Evolutionary conservation across 352 stramenopile species (phyloP).

Genomic region (Phytopythium montanum): DNA sequence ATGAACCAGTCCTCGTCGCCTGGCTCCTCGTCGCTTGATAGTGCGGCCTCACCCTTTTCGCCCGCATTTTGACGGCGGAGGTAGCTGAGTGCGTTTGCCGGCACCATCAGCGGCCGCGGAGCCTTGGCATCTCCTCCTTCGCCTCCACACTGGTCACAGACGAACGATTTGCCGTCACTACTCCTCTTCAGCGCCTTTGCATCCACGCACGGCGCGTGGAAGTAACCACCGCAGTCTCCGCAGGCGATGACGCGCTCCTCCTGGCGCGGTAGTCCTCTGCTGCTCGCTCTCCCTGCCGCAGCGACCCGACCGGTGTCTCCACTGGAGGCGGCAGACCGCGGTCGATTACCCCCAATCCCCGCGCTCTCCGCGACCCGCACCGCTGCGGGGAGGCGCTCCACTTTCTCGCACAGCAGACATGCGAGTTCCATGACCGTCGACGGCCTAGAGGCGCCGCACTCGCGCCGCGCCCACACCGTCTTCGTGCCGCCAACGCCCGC

Average conservation of each 20-base stretch:
- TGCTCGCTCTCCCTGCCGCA: neutral
- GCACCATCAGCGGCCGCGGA: constrained; percentile 30
- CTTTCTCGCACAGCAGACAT: constrained; percentile 40
- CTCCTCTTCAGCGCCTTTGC: constrained; percentile 2
- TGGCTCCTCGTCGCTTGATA: constrained; percentile 3
- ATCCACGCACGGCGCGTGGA: constrained; percentile 33
- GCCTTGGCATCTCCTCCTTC: no score
- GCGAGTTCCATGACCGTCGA: constrained; percentile 26
- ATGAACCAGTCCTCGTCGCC: constrained; percentile 22
- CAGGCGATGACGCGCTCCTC: constrained; percentile 23
- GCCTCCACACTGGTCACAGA: constrained; percentile 17
- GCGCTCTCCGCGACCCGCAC: constrained; percentile 4
- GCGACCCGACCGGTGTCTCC: constrained; percentile 1
- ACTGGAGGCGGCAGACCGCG: constrained; percentile 1
- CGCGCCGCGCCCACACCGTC: neutral
- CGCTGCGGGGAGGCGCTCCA: constrained; percentile 9
- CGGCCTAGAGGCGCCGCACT: neutral
- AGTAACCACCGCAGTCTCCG: constrained; percentile 33
- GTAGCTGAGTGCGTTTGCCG: constrained; percentile 21
- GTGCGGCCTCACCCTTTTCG: neutral
- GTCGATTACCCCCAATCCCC: constrained; percentile 6
- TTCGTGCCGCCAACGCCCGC: neutral
- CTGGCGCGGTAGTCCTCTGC: neutral
- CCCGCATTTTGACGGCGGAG: constrained; percentile 6
- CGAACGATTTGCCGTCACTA: neutral